These are phyloP conservation scores for Butyriboletus loyo DNA, from an alignment of 768 basidiomycete genomes.

Conservation along the genomic window DNA sequence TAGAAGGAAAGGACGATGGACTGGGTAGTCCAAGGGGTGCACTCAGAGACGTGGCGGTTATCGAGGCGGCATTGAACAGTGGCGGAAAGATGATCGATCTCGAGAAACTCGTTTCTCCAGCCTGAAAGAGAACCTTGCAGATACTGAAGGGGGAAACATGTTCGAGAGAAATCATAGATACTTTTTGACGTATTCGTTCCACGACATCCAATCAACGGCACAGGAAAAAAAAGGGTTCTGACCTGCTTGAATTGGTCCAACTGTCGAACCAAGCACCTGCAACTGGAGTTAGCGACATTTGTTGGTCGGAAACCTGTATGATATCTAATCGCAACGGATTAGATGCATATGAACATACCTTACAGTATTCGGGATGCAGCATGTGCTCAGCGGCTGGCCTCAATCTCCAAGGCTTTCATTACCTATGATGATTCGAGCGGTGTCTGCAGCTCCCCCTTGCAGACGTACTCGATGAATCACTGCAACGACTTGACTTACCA, in stretches of 20 bases:
- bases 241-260: not conserved
- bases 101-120: slow-evolving; percentile 28
- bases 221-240: not conserved
- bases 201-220: not conserved
- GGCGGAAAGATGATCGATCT: slow-evolving; percentile 61
- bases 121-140: not conserved
- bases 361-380: not conserved
- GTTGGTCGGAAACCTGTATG: not conserved
- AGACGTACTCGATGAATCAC: not conserved
- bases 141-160: not conserved
- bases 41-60: slow-evolving; percentile 72
- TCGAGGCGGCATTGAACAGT: slow-evolving; percentile 73
- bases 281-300: not conserved
- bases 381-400: too few relatives aligned
- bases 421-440: not conserved
- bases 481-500: not conserved
- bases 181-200: not conserved
- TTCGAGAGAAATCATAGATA: not conserved
- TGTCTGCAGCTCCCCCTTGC: not conserved
- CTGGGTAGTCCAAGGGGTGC: slow-evolving; percentile 62
- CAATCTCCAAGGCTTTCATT: not conserved
- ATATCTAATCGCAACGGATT: not conserved
- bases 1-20: slow-evolving; percentile 46
- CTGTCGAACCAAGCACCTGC: not conserved
- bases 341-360: not conserved